Evolutionary conservation across 2,329 filamentous ascomycete species (phyloP).

Genomic region (Ophiocordyceps robertsii): DNA sequence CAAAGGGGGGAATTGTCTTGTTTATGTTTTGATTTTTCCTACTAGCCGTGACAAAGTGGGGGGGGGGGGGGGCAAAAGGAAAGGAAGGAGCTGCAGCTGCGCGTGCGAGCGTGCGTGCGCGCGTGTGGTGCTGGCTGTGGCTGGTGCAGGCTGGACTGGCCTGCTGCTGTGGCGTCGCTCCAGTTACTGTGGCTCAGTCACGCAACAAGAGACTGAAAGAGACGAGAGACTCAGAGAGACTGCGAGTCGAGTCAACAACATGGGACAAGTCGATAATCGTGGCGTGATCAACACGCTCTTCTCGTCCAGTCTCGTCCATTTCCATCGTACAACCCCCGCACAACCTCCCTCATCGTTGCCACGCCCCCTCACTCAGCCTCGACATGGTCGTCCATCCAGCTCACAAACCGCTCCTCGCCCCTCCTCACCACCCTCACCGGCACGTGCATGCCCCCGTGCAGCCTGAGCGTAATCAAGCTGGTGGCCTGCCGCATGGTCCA

Average conservation of each 20-base stretch:
- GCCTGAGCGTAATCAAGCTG: conserved; percentile 59
- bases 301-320: too few species aligned
- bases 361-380: neutral
- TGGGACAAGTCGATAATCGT: too few species aligned
- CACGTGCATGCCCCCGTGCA: conserved; percentile 45
- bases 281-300: too few species aligned
- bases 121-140: neutral
- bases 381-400: conserved; percentile 12
- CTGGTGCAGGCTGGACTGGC: neutral
- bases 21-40: conserved; percentile 1
- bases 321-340: too few species aligned
- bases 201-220: too few species aligned
- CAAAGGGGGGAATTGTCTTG: neutral
- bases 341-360: too few species aligned
- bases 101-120: too few species aligned
- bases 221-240: too few species aligned
- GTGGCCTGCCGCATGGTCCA: conserved; percentile 39
- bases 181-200: too few species aligned
- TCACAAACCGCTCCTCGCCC: conserved; percentile 55
- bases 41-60: neutral
- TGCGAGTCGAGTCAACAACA: too few species aligned
- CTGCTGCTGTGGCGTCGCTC: too few species aligned
- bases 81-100: neutral
- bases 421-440: conserved; percentile 56
- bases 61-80: too few species aligned